These are phyloP conservation scores for Hura crepitans DNA, from an alignment of 441 rosid species.

Conservation along the genomic window DNA sequence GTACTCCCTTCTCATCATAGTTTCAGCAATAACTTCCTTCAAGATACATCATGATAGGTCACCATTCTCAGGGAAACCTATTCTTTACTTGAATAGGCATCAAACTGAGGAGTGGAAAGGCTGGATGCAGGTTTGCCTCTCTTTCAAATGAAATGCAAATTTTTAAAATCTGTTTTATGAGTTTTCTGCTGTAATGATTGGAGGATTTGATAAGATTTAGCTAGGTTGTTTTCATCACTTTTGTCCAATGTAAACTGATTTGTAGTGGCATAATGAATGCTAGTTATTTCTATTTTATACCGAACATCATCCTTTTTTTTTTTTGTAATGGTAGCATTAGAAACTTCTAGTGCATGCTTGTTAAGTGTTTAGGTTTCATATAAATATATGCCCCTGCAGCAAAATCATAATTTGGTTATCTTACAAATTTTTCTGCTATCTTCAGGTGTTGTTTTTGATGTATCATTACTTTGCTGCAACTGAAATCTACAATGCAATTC, in stretches of 20 bases:
- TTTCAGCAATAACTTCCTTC: conserved; percentile 78
- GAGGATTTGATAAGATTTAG: conserved; percentile 9
- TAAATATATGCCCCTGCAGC: conserved; percentile 12
- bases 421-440: conserved; percentile 22
- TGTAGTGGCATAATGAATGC: not conserved
- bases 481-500: conserved; percentile 92
- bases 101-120: conserved; percentile 99
- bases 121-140: conserved; percentile 94
- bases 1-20: conserved; percentile 87
- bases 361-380: conserved; percentile 16
- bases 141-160: conserved; percentile 13
- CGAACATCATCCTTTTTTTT: not conserved
- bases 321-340: not conserved
- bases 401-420: conserved; percentile 1
- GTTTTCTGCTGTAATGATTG: not conserved
- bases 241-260: conserved; percentile 7
- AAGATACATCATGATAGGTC: conserved; percentile 83
- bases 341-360: conserved; percentile 4
- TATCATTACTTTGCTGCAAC: conserved; percentile 98
- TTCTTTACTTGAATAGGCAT: conserved; percentile 85
- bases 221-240: conserved; percentile 8
- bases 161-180: not conserved
- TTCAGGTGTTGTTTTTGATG: conserved; percentile 90
- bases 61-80: conserved; percentile 74
- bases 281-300: not conserved